Percentiles rank a stretch among this genome's conserved stretches.
These are phyloP conservation scores for Digitaria exilis DNA, from an alignment of 202 grass and related monocot species.

Conservation along the genomic window DNA sequence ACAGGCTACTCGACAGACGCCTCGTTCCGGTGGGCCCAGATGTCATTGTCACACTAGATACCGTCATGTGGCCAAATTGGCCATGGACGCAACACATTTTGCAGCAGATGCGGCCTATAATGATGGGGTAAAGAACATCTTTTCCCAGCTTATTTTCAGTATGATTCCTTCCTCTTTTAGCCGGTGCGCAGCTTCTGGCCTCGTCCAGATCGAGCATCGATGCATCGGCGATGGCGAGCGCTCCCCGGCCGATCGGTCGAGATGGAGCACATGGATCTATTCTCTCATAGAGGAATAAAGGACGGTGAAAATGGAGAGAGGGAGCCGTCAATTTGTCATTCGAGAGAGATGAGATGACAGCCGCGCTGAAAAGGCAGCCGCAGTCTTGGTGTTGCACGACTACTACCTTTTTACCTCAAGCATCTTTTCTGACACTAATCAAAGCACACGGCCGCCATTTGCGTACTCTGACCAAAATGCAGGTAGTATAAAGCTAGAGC, in stretches of 20 bases:
- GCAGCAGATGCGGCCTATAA: neutral
- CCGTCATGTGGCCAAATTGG: constrained; percentile 14
- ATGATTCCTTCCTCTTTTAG: constrained; percentile 45
- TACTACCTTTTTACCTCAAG: neutral
- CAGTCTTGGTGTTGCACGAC: neutral
- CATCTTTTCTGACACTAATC: neutral
- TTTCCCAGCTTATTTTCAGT: constrained; percentile 6
- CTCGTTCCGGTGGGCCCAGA: neutral
- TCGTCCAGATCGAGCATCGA: constrained; percentile 29
- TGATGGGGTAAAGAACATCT: neutral
- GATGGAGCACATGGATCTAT: constrained; percentile 26
- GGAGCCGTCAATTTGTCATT: constrained; percentile 11
- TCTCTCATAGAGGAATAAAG: neutral
- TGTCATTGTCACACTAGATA: constrained; percentile 1
- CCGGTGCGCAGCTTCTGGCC: neutral
- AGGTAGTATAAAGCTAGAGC: neutral
- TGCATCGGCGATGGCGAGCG: neutral
- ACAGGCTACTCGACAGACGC: neutral
- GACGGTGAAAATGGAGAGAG: neutral
- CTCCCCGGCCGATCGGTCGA: neutral
- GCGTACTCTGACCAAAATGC: constrained; percentile 42
- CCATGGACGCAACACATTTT: neutral
- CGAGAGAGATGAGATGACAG: neutral
- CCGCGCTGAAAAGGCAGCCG: constrained; percentile 17
- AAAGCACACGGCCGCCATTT: neutral